Base-by-base conservation (phyloP, 2,329 filamentous ascomycete genomes). In the Apiospora pterosperma region DNA sequence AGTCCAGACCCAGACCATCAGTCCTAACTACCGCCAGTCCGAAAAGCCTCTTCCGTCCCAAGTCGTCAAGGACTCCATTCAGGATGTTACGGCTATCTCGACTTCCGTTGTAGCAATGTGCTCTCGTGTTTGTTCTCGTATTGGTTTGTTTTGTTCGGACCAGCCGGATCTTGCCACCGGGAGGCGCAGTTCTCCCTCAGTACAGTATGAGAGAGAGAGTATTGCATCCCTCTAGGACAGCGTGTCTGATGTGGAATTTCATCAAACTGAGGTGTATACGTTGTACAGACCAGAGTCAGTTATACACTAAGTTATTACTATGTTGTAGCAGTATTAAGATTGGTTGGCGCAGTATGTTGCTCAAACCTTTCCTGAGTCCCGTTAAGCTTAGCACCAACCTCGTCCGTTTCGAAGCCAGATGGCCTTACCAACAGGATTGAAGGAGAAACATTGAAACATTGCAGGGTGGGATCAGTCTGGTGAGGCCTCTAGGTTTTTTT, bases 391-490 rank as follows among this genome's bases (percentile, higher is more conserved):
- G 48, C 48, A 31, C 44, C 44, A 52, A 16, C 19, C 48, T 34
- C 48, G 5, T 55, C 48, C 28, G 48, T 55, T 55, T 55, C 48
- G 28, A 55, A 34, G 48, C 48, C 48, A 28, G 48, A 55, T 34
- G 48, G 48, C 48, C 48, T 19, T 34, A 55, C 48, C n/a, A n/a
- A 28, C 31, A 34, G 19, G 48, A 55, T 55, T 55, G 48, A 28
- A 55, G 48, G 48, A 55, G 48, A 55, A 55, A 55, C 48, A 55
- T 55, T 55, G 48, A 55, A 55, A 55, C 48, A 55, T 34, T n/a
- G 16, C 48, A 55, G 48, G 48, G 48, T 34, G 7, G 28, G 19
- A 34, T 55, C 28, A 31, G 48, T 55, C 48, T 14, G 48, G 48
- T 55, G 48, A 55, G 48, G 48, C 48, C 48, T 55, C 48, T 55